Percentiles rank a stretch among this genome's conserved stretches.
phyloP scores from a whole-genome alignment of 2,329 filamentous ascomycete species.

The Penicillium olsonii region DNA sequence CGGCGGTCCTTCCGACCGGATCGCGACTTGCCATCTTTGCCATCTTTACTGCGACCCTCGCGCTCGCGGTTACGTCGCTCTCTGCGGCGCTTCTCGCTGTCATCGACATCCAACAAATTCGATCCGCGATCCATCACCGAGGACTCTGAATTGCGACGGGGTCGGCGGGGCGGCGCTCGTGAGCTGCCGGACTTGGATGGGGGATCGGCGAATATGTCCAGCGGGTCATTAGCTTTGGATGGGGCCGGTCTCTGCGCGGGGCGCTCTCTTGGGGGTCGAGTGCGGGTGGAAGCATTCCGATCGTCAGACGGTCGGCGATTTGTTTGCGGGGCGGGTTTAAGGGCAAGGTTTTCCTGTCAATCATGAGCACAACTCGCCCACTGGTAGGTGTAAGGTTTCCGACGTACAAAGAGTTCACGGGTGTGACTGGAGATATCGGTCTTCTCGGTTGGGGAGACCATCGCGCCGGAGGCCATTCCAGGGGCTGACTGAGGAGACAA shows the following conservation, averaged over 20 bases:
- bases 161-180: slow-evolving; percentile 35
- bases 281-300: slow-evolving; percentile 28
- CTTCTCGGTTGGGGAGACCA: slow-evolving; percentile 35
- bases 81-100: slow-evolving; percentile 53
- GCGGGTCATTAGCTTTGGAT: slow-evolving; percentile 32
- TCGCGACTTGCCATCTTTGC: slow-evolving; percentile 42
- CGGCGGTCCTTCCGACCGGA: slow-evolving; percentile 43
- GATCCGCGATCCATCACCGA: slow-evolving; percentile 58
- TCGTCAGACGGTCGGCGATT: slow-evolving; percentile 41
- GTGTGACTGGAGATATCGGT: slow-evolving; percentile 50
- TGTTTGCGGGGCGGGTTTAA: slow-evolving; percentile 35
- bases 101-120: slow-evolving; percentile 48
- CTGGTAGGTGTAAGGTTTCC: slow-evolving; percentile 1
- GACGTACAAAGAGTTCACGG: slow-evolving; percentile 63
- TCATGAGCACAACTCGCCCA: slow-evolving; percentile 8
- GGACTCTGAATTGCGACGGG: slow-evolving; percentile 64
- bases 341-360: slow-evolving; percentile 41
- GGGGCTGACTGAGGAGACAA: slow-evolving; percentile 40
- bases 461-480: slow-evolving; percentile 22
- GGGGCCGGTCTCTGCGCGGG: slow-evolving; percentile 20
- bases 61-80: slow-evolving; percentile 54
- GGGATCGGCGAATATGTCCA: slow-evolving; percentile 54
- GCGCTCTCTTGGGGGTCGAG: slow-evolving; percentile 29
- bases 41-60: slow-evolving; percentile 45
- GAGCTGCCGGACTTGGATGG: slow-evolving; percentile 29